phyloP scores from a whole-genome alignment of 78 protist genomes.

The Speleostelium caveatum region DNA sequence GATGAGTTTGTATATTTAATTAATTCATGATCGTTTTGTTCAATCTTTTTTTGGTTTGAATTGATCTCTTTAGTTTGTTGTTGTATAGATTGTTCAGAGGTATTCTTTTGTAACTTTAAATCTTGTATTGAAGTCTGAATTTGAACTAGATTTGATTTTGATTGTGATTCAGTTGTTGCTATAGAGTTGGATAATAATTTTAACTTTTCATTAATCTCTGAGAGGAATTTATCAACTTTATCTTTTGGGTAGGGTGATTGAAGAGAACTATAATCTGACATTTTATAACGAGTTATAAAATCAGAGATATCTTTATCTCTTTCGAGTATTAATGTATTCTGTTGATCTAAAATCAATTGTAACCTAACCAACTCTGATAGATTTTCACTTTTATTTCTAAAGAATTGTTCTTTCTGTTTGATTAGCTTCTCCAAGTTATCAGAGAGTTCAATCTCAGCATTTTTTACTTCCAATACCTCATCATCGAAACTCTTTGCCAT shows the following conservation, averaged over 20 bases:
- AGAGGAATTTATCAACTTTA: background rate
- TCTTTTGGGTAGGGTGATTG: background rate
- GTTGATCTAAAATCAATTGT: background rate
- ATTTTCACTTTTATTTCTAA: background rate
- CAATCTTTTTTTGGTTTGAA: background rate
- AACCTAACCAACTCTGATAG: background rate
- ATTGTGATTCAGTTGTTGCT: background rate
- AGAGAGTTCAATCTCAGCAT: constrained; percentile 8
- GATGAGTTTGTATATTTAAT: background rate
- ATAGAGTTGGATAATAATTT: background rate
- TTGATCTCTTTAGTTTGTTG: no score
- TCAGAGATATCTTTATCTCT: constrained; percentile 43
- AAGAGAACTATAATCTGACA: background rate
- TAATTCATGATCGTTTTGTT: constrained; percentile 1
- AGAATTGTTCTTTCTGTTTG: background rate
- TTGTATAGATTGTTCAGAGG: background rate
- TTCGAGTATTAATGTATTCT: background rate
- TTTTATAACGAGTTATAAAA: constrained; percentile 19
- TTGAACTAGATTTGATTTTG: background rate
- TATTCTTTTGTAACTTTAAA: background rate
- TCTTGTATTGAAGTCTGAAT: background rate
- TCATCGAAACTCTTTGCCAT: constrained; percentile 30
- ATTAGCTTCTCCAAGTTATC: constrained; percentile 14
- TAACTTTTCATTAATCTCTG: background rate
- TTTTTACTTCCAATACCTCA: constrained; percentile 10